Base-by-base conservation (phyloP, 805 yeast genomes). In the Isabelozyma heimii region DNA sequence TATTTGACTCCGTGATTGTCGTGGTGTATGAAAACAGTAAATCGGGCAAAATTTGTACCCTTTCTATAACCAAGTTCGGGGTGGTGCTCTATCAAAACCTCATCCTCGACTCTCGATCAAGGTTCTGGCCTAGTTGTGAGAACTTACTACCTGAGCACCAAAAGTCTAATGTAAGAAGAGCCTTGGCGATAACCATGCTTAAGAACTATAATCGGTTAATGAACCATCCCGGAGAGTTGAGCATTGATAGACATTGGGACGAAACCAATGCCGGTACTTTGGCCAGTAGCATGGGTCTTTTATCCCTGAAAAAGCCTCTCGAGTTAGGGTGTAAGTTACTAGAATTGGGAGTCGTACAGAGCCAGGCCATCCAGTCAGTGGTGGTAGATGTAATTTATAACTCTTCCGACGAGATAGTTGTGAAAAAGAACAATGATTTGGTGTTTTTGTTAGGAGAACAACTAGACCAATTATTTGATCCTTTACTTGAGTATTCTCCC, bases 401-500 rank as follows among this genome's bases (percentile, higher is more conserved):
- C 48, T 63, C 74, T 10, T 46, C 50, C 9, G 47, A 51, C 1
- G 53, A 55, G 9, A 47, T 47, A 3, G 73, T 77, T 2, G 76
- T 82, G 20, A 89, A 87, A 42, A 71, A 78, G 13, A 92, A 91
- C 65, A 91, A 91, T 60, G 81, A 76, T 49, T 63, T 92, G 16
- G 97, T 91, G 0, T 85, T 77, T 51, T 63, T 86, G 35, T 67
- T 92, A 5, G 98, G 98, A 0, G 85, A 84, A 40, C 97, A 91
- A 64, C 69, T 89, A 40, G 97, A 91, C 54, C 92, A 87, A 56
- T 67, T 92, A 37, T 92, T 92, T 65, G 95, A 92, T 59, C 97
- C 97, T 0, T 68, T 91, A 47, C 77, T 89, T 5, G 97, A 91
- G 65, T 92, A 92, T 63, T 88, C 95, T 0, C 98, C 97, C 0